Conservation (phyloP, 2,329 filamentous ascomycete genomes). For the Phialophora verrucosa region DNA sequence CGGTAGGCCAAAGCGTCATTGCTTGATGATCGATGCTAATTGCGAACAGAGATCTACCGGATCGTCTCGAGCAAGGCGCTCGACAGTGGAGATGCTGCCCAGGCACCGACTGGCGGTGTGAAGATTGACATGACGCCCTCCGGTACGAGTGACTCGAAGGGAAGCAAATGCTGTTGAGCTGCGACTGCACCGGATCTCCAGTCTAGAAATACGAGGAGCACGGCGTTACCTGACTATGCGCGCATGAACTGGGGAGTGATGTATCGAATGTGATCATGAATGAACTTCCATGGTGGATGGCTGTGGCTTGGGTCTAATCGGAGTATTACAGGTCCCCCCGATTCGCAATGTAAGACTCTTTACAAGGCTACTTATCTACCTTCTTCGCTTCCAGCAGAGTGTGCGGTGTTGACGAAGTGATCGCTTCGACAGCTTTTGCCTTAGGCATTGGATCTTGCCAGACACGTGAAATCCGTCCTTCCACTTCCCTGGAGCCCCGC, state of each 20-base stretch:
- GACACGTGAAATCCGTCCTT: not conserved
- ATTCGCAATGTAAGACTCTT: constrained; percentile 2
- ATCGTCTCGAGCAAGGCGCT: constrained; percentile 98
- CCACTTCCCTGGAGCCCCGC: not conserved
- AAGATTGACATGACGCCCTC: constrained; percentile 84
- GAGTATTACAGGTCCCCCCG: constrained; percentile 1
- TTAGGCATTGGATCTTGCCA: not conserved
- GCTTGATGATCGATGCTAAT: not conserved
- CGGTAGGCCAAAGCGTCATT: constrained; percentile 63
- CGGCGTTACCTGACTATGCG: constrained; percentile 28
- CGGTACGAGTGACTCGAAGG: constrained; percentile 77
- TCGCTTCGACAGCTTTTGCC: not conserved
- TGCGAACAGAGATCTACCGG: constrained; percentile 81
- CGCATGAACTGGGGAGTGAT: constrained; percentile 24
- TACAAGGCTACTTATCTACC: not conserved
- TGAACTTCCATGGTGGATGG: constrained; percentile 24
- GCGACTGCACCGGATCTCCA: not conserved
- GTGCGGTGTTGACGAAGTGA: not conserved
- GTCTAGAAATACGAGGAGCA: constrained; percentile 19
- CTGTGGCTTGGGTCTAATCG: constrained; percentile 12
- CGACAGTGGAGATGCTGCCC: constrained; percentile 82
- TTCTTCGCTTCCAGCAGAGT: not conserved
- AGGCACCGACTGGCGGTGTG: constrained; percentile 79
- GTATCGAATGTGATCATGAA: constrained; percentile 33
- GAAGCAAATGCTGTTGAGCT: constrained; percentile 75